Evolutionary conservation across 192 early-diverging fungal species (phyloP).

Genomic region (Linnemannia schmuckeri): DNA sequence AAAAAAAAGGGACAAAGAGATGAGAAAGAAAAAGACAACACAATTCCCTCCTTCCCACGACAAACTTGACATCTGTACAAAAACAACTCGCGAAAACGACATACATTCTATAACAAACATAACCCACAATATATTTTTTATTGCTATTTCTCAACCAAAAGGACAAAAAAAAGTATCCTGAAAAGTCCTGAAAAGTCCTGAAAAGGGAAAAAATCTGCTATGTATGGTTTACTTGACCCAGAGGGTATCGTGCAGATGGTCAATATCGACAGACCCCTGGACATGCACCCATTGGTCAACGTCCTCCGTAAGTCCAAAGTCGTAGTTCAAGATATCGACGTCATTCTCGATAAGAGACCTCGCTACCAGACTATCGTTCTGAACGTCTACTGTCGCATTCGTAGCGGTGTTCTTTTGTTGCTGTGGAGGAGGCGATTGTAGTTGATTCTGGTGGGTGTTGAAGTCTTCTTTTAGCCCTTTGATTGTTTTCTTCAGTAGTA

Average conservation of each 20-base stretch:
- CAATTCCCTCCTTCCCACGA: not conserved
- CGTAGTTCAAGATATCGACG: constrained; percentile 13
- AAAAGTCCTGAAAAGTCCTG: too few species aligned
- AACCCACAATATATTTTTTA: too few species aligned
- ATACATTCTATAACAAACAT: too few species aligned
- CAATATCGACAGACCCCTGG: constrained; percentile 11
- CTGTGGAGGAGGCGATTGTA: not conserved
- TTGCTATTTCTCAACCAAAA: too few species aligned
- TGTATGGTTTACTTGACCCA: constrained; percentile 20
- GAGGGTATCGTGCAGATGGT: constrained; percentile 36
- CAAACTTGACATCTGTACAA: too few species aligned
- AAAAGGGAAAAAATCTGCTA: not conserved
- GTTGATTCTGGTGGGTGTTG: not conserved
- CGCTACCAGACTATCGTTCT: not conserved
- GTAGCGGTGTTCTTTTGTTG: not conserved
- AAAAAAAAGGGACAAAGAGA: too few species aligned
- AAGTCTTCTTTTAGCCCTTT: not conserved
- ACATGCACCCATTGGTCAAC: constrained; percentile 22
- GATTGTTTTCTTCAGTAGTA: not conserved
- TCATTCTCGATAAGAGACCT: not conserved
- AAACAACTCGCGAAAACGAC: too few species aligned
- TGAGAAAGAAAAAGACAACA: not conserved
- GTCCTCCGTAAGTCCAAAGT: constrained; percentile 41
- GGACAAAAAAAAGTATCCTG: not conserved
- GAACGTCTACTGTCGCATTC: not conserved